These are phyloP conservation scores for Paramecium primaurelia DNA, from an alignment of 73 alveolate species.

Conservation along the genomic window DNA sequence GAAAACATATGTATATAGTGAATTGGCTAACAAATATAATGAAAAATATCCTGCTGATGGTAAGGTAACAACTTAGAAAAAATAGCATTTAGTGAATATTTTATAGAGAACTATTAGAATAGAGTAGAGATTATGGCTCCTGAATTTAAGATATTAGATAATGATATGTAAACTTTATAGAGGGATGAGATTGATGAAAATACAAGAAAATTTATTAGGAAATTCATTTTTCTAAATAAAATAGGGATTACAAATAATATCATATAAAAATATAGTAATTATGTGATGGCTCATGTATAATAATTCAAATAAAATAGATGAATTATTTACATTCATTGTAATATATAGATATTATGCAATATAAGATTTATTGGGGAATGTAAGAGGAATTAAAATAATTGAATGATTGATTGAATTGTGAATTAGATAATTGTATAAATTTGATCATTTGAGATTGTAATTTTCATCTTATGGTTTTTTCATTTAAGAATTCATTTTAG, in stretches of 20 bases:
- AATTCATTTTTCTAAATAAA: slow-evolving; percentile 14
- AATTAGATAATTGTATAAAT: neutral
- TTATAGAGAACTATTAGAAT: slow-evolving; percentile 2
- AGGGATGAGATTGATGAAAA: neutral
- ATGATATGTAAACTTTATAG: neutral
- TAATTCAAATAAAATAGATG: neutral
- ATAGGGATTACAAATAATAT: neutral
- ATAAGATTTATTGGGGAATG: slow-evolving; percentile 23
- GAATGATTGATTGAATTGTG: neutral
- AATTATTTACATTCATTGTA: neutral
- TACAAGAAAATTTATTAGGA: neutral
- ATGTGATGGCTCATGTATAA: neutral
- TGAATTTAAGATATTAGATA: neutral
- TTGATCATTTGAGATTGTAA: neutral
- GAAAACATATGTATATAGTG: neutral
- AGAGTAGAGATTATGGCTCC: neutral
- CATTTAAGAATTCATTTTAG: neutral
- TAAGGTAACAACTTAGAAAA: neutral
- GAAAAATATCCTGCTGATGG: slow-evolving; percentile 32
- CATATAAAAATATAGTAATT: neutral
- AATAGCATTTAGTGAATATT: slow-evolving; percentile 30
- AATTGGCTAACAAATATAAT: slow-evolving; percentile 23
- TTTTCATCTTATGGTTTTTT: neutral
- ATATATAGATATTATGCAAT: neutral
- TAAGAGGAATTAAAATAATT: neutral